Conservation (phyloP, 495 filamentous ascomycete species). For the Emericellopsis terricola region DNA sequence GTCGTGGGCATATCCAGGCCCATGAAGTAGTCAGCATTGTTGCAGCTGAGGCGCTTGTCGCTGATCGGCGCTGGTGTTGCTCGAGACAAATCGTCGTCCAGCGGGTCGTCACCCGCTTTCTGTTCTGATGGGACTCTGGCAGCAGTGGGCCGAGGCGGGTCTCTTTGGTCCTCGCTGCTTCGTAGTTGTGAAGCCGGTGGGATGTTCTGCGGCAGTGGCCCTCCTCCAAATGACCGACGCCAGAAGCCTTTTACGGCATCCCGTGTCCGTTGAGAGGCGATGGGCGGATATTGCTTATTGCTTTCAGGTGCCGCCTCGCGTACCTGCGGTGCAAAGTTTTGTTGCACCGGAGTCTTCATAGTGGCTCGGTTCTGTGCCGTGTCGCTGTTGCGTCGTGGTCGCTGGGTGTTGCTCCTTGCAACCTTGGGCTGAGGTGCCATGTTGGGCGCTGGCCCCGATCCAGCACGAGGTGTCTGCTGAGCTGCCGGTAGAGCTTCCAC, state of each 20-base stretch:
- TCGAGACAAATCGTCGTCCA: conserved; percentile 11
- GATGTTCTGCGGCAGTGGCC: too few relatives aligned
- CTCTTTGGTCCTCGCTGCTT: conserved; percentile 16
- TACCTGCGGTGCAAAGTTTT: background rate
- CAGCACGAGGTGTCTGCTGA: too few relatives aligned
- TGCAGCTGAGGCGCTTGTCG: too few relatives aligned
- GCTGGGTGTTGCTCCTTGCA: too few relatives aligned
- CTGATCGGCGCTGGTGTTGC: conserved; percentile 30
- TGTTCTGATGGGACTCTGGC: conserved; percentile 4
- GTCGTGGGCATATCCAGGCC: too few relatives aligned
- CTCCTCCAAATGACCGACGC: conserved; percentile 17
- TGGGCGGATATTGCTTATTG: conserved; percentile 27
- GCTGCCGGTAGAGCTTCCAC: too few relatives aligned
- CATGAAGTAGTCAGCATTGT: too few relatives aligned
- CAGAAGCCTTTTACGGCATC: conserved; percentile 20
- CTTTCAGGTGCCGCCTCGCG: too few relatives aligned
- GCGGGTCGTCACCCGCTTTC: conserved; percentile 9
- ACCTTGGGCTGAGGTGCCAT: too few relatives aligned
- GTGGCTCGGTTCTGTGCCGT: conserved; percentile 5
- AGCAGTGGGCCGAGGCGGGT: conserved; percentile 15
- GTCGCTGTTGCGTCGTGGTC: too few relatives aligned
- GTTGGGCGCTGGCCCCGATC: too few relatives aligned
- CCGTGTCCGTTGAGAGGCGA: conserved; percentile 18
- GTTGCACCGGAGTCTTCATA: conserved; percentile 1
- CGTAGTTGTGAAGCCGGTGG: conserved; percentile 7